Percentiles rank a stretch among this genome's conserved stretches.
Conservation (phyloP, 768 basidiomycete genomes). For the Boletellus emodensis region DNA sequence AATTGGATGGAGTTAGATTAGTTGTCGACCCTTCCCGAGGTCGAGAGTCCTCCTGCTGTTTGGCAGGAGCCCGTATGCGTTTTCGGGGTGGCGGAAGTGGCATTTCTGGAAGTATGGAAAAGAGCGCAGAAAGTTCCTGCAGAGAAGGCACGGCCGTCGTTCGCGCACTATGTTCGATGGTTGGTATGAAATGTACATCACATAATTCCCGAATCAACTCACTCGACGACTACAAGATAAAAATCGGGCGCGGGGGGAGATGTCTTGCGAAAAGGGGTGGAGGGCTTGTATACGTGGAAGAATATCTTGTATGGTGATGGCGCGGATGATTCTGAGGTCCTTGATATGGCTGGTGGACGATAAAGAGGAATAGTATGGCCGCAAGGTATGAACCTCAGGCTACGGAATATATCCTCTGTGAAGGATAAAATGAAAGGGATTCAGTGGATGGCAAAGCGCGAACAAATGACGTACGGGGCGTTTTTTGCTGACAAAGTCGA, state of each 20-base stretch:
- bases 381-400: constrained; percentile 68
- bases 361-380: constrained; percentile 52
- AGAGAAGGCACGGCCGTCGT: constrained; percentile 80
- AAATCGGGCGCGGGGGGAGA: constrained; percentile 80
- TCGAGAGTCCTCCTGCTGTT: constrained; percentile 1
- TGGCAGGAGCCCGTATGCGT: constrained; percentile 12
- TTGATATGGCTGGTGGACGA: constrained; percentile 10
- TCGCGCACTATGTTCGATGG: constrained; percentile 54
- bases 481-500: constrained; percentile 47
- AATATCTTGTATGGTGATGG: constrained; percentile 62
- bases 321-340: not conserved
- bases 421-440: not conserved
- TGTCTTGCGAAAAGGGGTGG: constrained; percentile 77
- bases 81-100: constrained; percentile 60
- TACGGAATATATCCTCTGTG: constrained; percentile 62
- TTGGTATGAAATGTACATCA: constrained; percentile 1
- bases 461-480: constrained; percentile 42
- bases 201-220: constrained; percentile 24
- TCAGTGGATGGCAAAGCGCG: not conserved
- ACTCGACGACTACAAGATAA: constrained; percentile 84
- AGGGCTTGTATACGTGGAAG: constrained; percentile 90
- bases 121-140: constrained; percentile 71
- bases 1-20: not conserved
- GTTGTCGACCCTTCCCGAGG: constrained; percentile 1
- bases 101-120: constrained; percentile 57